Conservation (phyloP, 2,329 filamentous ascomycete genomes). For the Thelonectria discophora region DNA sequence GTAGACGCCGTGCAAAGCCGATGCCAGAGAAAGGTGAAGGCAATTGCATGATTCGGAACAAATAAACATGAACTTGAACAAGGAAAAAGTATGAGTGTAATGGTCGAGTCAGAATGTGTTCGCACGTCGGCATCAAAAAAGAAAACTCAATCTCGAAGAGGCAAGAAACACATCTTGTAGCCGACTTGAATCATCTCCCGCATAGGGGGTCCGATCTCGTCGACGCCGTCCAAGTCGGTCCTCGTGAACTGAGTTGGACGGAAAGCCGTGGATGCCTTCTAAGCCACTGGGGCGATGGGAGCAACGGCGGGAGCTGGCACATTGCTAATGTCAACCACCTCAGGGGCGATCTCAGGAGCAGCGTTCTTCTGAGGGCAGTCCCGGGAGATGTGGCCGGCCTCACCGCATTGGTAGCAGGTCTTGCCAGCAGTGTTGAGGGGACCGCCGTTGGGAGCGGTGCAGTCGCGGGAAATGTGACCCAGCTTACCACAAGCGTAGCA, state of each 20-base stretch:
- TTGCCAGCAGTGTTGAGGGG: conserved; percentile 96
- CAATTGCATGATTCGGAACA: conserved; percentile 44
- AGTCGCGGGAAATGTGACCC: conserved; percentile 92
- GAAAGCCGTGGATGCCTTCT: conserved; percentile 32
- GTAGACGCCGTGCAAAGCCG: conserved; percentile 44
- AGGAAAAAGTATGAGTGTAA: conserved; percentile 41
- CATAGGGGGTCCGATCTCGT: conserved; percentile 19
- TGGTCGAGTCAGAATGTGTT: conserved; percentile 39
- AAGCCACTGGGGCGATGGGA: conserved; percentile 53
- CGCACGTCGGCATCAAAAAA: conserved; percentile 44
- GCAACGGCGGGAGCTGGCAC: conserved; percentile 57
- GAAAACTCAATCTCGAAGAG: conserved; percentile 28
- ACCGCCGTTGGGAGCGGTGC: conserved; percentile 95
- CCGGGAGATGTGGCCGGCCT: conserved; percentile 94
- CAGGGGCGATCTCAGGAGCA: conserved; percentile 58
- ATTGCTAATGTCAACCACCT: conserved; percentile 56
- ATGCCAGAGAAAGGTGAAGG: conserved; percentile 40
- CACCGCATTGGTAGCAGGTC: conserved; percentile 97
- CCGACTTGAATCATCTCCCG: conserved; percentile 19
- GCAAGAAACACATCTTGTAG: conserved; percentile 36
- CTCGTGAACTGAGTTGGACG: conserved; percentile 23
- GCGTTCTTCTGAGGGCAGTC: conserved; percentile 83
- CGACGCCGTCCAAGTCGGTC: conserved; percentile 24
- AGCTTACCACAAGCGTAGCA: conserved; percentile 97
- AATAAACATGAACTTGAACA: conserved; percentile 45